phyloP scores from a whole-genome alignment of 2,329 filamentous ascomycete species.

The Fusarium verrucosum region DNA sequence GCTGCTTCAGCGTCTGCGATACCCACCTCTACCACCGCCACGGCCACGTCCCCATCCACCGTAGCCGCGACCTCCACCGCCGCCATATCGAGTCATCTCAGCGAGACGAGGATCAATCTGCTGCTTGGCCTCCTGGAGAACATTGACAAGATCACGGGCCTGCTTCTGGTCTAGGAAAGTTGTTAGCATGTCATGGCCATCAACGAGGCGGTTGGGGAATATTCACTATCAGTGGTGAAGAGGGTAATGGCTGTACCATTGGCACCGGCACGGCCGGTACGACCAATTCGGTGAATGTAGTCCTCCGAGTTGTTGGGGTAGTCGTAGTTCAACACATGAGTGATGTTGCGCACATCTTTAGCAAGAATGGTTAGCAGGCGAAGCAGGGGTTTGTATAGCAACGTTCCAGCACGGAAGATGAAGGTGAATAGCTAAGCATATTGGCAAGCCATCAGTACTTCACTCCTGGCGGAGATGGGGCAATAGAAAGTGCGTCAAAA shows the following conservation, averaged over 20 bases:
- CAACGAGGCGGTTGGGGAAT: background rate
- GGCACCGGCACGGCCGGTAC: conserved; percentile 93
- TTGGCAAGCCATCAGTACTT: conserved; percentile 59
- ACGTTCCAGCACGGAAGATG: conserved; percentile 66
- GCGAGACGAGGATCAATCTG: conserved; percentile 94
- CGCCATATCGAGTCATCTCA: conserved; percentile 94
- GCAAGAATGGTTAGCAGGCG: conserved; percentile 79
- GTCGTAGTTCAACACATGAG: conserved; percentile 99
- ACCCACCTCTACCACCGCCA: conserved; percentile 61
- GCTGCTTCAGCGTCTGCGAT: conserved; percentile 48
- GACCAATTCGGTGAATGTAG: conserved; percentile 96
- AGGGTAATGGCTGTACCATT: conserved; percentile 97
- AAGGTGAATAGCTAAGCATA: conserved; percentile 59
- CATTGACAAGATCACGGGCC: conserved; percentile 93
- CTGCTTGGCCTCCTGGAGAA: conserved; percentile 97
- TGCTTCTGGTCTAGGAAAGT: conserved; percentile 78
- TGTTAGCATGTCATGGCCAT: conserved; percentile 48
- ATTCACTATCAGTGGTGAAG: conserved; percentile 99
- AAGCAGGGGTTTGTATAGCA: conserved; percentile 64
- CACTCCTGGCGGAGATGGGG: conserved; percentile 65
- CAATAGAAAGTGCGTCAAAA: conserved; percentile 65
- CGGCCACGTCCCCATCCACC: conserved; percentile 77
- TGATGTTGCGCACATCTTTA: conserved; percentile 99
- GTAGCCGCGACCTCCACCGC: conserved; percentile 78
- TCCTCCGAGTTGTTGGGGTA: conserved; percentile 99